Base-by-base conservation (phyloP, 805 yeast species). In the Cyberlindnera euphorbiae region DNA sequence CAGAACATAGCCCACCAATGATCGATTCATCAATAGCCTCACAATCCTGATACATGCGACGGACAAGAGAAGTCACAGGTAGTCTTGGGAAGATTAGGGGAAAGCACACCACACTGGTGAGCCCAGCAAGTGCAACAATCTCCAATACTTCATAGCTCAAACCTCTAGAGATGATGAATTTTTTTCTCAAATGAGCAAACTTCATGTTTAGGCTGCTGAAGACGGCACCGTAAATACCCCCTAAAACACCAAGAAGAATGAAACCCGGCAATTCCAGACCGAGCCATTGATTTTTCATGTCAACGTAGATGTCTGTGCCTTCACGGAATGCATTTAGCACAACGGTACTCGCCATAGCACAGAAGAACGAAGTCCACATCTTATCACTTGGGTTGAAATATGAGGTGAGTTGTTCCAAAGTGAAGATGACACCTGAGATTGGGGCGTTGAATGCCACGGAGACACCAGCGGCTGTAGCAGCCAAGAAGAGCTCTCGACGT, bases 381-480 rank as follows among this genome's bases (percentile, higher is more conserved):
- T 80, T 67, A 42, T 69, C 73, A 18, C 75, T 75, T 15, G 80
- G 75, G 32, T 71, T 73, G 51, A 80, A 76, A 50, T 73, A 82
- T 23, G 78, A 72, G 4, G 81, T 75, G 29, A 81, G 63, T 42
- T 76, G 77, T 50, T 86, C 94, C 14, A 83, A 56, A 5, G 82
- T 80, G 56, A 85, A 87, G 22, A 86, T 56, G 2, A 87, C 93
- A 1, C 95, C 96, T 7, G 94, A 95, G 38, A 87, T 78, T 3
- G 96, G 95, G 0, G 95, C 79, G 42, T 82, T 82, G 59, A 86
- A 85, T 1, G 95, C 94, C 11, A 82, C 84, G 0, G 89, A 76
- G 17, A 86, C 80, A 5, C 95, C 96, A 1, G 89, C 79, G 1
- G 94, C 89, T 1, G 85, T 73, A 0, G 89, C 84, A 1, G 94